Base-by-base conservation (phyloP, 2,329 filamentous ascomycete species). In the Colletotrichum sp. region DNA sequence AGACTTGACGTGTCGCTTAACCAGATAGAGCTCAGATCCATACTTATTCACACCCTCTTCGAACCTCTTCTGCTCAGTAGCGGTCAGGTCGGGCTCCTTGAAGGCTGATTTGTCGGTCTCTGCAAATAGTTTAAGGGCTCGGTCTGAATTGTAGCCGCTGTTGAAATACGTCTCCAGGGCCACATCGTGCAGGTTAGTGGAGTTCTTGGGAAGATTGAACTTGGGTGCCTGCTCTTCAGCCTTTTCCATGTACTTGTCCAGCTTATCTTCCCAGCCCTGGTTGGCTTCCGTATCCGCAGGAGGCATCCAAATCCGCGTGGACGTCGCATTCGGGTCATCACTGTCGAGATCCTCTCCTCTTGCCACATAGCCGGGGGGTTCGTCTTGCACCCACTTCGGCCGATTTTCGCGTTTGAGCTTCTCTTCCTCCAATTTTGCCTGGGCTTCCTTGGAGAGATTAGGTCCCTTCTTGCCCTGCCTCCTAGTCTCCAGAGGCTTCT, bases 341-440 rank as follows among this genome's bases (percentile, higher is more conserved):
- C 94, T 88, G 80, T 90, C 84, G 83, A 90, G 82, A 82, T 98
- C 96, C 79, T 96, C 94, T 30, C 97, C 97, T 74, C 97, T 94
- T 67, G 90, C 90, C 21, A 97, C 90, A 82, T 97, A 99, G 8
- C 97, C 97, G 5, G 91, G 86, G 1, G 97, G 97, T 82, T 97
- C 95, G 80, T 98, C 97, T 86, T 97, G 93, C 36, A 98, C 90
- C 95, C 96, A 98, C 84, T 96, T 97, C 1, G 96, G 96, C 24
- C 96, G 93, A 77, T 93, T 95, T 71, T 96, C 95, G 76, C 93
- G 92, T 78, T 93, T 92, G 55, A 92, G 89, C 79, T 94, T 96
- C 78, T 98, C 95, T 9, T 94, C 93, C 84, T 98, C 96, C 8
- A 96, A 87, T 4, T 93, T 93, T 43, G 95, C 94, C 69, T 94